These are phyloP conservation scores for Cercospora sesami DNA, from an alignment of 2,329 filamentous ascomycete genomes.

Conservation along the genomic window DNA sequence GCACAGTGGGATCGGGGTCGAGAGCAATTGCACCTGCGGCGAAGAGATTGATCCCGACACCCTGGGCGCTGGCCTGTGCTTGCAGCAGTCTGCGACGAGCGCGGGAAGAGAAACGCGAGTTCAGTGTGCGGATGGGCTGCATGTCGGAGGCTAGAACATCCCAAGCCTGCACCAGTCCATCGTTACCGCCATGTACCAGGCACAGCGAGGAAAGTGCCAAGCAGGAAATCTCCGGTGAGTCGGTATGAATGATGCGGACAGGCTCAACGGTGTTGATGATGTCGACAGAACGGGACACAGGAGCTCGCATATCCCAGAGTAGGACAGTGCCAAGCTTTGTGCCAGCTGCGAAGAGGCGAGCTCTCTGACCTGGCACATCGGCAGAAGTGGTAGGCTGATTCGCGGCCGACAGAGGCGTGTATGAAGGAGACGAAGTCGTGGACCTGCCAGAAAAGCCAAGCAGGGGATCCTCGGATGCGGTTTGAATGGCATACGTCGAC, in stretches of 20 bases:
- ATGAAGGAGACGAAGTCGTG: constrained; percentile 54
- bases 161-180: constrained; percentile 95
- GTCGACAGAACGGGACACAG: constrained; percentile 55
- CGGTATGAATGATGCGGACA: constrained; percentile 80
- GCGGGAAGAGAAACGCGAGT: constrained; percentile 78
- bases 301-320: constrained; percentile 80
- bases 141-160: constrained; percentile 82
- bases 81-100: constrained; percentile 73
- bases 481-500: constrained; percentile 70
- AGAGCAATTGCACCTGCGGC: constrained; percentile 81
- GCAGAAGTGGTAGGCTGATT: constrained; percentile 47
- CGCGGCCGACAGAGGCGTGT: constrained; percentile 53
- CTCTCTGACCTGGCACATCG: constrained; percentile 81
- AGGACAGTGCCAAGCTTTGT: constrained; percentile 75
- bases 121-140: constrained; percentile 79
- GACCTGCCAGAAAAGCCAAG: constrained; percentile 59
- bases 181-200: constrained; percentile 87
- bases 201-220: constrained; percentile 82
- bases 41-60: constrained; percentile 72
- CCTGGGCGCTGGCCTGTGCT: constrained; percentile 65
- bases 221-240: constrained; percentile 82
- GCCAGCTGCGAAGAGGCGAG: constrained; percentile 76
- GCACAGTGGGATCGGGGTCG: constrained; percentile 80
- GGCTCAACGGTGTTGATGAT: constrained; percentile 64
- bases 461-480: constrained; percentile 75